Conservation (phyloP, 2,329 filamentous ascomycete genomes). For the Tolypocladium tropicale region DNA sequence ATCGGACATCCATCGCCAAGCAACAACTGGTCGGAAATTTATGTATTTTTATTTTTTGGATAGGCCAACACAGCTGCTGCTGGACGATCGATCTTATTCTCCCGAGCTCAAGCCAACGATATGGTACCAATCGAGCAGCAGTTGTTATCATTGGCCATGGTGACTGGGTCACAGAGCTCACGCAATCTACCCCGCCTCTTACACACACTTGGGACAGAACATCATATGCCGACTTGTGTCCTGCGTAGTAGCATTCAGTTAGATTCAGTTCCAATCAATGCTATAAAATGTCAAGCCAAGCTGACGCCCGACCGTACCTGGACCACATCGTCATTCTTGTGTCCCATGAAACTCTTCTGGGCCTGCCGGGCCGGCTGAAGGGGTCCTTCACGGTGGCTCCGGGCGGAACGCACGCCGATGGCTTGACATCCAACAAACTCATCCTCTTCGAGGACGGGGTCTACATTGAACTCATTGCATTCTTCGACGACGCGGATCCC, state of each 20-base stretch:
- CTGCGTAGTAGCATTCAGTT: no score
- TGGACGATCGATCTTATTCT: no score
- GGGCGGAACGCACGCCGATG: constrained; percentile 52
- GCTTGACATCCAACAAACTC: constrained; percentile 50
- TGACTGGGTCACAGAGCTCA: neutral
- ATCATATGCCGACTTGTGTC: no score
- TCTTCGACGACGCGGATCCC: constrained; percentile 34
- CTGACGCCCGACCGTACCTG: constrained; percentile 23
- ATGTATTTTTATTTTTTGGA: no score
- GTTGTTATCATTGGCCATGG: no score
- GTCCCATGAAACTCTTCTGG: constrained; percentile 34
- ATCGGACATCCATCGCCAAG: no score
- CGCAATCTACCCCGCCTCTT: neutral
- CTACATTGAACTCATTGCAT: constrained; percentile 58
- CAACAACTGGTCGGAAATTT: no score
- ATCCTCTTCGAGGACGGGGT: constrained; percentile 52
- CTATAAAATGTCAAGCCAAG: constrained; percentile 3
- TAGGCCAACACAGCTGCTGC: no score
- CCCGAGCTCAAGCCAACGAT: no score
- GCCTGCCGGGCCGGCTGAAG: constrained; percentile 39
- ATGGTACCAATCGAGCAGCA: no score
- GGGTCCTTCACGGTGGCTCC: constrained; percentile 46
- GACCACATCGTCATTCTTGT: constrained; percentile 59
- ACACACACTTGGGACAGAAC: no score
- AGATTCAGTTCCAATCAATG: no score